Evolutionary conservation across 345 rosid species (phyloP).

Genomic region (Luvunga scandens): DNA sequence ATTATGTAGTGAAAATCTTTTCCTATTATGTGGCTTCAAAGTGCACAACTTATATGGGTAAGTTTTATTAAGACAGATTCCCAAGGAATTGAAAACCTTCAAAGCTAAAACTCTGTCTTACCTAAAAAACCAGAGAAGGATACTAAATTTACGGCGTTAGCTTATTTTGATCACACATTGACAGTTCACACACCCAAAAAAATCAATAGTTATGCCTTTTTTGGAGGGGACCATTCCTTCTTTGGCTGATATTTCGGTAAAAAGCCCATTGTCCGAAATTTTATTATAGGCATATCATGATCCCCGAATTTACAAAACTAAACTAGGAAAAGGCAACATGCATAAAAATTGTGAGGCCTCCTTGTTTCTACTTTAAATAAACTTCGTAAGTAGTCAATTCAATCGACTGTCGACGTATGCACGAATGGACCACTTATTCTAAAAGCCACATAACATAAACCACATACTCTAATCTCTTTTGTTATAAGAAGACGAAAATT

Average conservation of each 20-base stretch:
- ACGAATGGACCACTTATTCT: neutral
- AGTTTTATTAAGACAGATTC: no score
- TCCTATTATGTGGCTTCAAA: neutral
- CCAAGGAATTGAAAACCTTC: no score
- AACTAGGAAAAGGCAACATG: neutral
- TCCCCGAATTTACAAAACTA: neutral
- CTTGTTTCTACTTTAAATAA: neutral
- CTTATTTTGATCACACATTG: neutral
- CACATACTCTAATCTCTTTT: neutral
- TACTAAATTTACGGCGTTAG: neutral
- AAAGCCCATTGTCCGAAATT: neutral
- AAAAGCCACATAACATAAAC: neutral
- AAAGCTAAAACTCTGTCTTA: no score
- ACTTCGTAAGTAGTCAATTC: neutral
- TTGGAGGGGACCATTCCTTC: neutral
- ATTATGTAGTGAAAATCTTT: no score
- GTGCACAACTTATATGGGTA: neutral
- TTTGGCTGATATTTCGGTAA: neutral
- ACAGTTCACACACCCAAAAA: neutral
- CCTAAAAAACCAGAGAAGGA: no score
- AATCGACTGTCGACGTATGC: neutral
- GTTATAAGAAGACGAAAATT: neutral
- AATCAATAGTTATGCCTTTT: neutral
- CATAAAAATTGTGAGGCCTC: neutral
- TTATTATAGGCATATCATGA: no score